Conservation (phyloP, 768 basidiomycete genomes). For the Chalciporus piperatus region DNA sequence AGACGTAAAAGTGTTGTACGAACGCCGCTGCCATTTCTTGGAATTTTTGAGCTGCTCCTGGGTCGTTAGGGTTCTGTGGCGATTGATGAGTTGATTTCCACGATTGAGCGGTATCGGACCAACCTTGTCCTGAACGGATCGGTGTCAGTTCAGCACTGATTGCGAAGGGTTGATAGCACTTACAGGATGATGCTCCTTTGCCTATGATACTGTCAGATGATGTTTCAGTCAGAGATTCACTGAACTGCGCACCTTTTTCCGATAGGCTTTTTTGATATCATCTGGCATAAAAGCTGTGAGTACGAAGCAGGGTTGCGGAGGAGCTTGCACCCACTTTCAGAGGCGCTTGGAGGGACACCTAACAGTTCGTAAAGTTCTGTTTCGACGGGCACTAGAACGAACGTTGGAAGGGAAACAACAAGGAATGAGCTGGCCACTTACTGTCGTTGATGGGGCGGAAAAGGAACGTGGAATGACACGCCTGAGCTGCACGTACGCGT, state of each 20-base stretch:
- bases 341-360: constrained; percentile 66
- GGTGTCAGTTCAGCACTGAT: neutral
- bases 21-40: constrained; percentile 89
- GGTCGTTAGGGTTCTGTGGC: constrained; percentile 81
- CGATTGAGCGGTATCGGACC: constrained; percentile 5
- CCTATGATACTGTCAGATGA: constrained; percentile 44
- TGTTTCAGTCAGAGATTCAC: neutral
- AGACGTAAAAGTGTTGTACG: constrained; percentile 28
- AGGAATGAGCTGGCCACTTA: constrained; percentile 19
- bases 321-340: constrained; percentile 52
- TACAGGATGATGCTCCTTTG: constrained; percentile 87
- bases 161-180: constrained; percentile 20
- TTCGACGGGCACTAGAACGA: constrained; percentile 60
- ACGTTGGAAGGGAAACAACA: neutral
- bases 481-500: constrained; percentile 17
- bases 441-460: constrained; percentile 17
- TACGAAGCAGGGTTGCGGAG: neutral
- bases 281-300: constrained; percentile 37
- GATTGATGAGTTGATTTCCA: neutral
- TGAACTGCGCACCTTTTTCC: constrained; percentile 67
- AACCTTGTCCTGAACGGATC: constrained; percentile 62
- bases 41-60: constrained; percentile 76
- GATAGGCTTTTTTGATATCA: constrained; percentile 94
- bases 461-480: neutral
- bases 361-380: constrained; percentile 86